phyloP scores from a whole-genome alignment of 2,329 filamentous ascomycete species.

The Graphilbum fragrans region DNA sequence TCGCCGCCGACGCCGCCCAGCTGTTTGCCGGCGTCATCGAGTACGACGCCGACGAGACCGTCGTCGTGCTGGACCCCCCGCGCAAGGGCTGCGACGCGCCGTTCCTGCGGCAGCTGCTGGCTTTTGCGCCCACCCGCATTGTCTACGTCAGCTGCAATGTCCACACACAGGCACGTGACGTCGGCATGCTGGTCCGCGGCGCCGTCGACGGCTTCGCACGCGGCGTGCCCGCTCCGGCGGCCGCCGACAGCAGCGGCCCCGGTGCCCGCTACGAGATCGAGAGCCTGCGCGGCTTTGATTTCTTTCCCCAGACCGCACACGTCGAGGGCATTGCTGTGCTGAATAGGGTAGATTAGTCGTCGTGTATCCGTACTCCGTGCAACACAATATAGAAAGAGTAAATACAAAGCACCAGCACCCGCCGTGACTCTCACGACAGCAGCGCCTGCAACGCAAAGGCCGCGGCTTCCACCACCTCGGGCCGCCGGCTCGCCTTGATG shows the following conservation, averaged over 20 bases:
- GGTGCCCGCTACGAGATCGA: conserved; percentile 66
- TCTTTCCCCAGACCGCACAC: conserved; percentile 80
- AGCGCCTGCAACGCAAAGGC: conserved; percentile 63
- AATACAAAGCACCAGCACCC: no score
- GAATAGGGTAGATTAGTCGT: conserved; percentile 41
- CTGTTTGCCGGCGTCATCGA: conserved; percentile 60
- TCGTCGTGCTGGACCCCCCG: conserved; percentile 93
- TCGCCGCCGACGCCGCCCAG: conserved; percentile 74
- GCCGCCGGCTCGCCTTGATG: conserved; percentile 54
- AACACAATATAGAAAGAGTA: no score
- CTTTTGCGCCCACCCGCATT: conserved; percentile 65
- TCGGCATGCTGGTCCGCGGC: conserved; percentile 75
- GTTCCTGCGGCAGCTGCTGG: conserved; percentile 71
- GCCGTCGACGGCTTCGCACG: conserved; percentile 22
- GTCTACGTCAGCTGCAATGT: conserved; percentile 97
- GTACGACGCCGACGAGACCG: conserved; percentile 69
- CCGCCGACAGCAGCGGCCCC: conserved; percentile 16
- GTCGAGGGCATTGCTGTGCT: conserved; percentile 57
- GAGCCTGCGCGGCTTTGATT: conserved; percentile 86
- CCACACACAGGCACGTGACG: conserved; percentile 89
- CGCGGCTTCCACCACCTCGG: conserved; percentile 58
- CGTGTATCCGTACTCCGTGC: not conserved
- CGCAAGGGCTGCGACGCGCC: conserved; percentile 83
- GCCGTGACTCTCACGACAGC: conserved; percentile 1
- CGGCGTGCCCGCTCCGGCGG: conserved; percentile 14